Evolutionary conservation across 495 filamentous ascomycete genomes (phyloP), one percentile per base, ranked within the genome.

Genomic region (Tuber brumale): DNA sequence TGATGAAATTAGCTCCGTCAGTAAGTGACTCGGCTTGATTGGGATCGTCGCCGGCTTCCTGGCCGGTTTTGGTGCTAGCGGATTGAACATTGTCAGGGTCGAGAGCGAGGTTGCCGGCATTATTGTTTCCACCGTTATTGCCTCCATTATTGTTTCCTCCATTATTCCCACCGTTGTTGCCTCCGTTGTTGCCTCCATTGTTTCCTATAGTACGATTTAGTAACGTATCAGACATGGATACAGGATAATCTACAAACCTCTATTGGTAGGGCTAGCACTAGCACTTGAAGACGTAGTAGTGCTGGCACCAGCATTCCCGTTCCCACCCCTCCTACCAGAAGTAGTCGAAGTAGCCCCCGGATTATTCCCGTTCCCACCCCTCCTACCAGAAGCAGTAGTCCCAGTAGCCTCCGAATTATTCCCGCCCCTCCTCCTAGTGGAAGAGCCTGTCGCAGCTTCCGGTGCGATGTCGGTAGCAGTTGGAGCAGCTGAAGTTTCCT

Each of bases 1-100:
- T 91, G 85, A 91, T 91, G 85, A 91, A 91, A 84, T 92, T 92
- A 83, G 83, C 81, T 73, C 83, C 23, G 76, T 88, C 81, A 71
- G 82, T 82, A 80, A 81, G 31, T 35, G 74, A 79, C 71, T 77
- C 74, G 80, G 82, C 72, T 70, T 79, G 44, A 74, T 78, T 57
- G 23, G 78, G 72, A 61, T 78, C 77, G 27, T 45, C 70, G 16
- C 74, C 74, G 18, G 43, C 48, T 61, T 78, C 72, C 35, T 79
- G 75, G 31, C 77, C 77, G n/a, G 75, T 78, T 72, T 69, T 74
- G 39, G 46, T 72, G 41, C 76, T 78, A n/a, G 76, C 77, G 39
- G 41, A 18, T 44, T 81, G 79, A 35, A 81, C 75, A 27, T 81
- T 80, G 35, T 48, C 51, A n/a, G 79, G 75, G 44, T 80, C 27